Base-by-base conservation (phyloP, 148 eudicot species). In the Vaccinium corymbosum region DNA sequence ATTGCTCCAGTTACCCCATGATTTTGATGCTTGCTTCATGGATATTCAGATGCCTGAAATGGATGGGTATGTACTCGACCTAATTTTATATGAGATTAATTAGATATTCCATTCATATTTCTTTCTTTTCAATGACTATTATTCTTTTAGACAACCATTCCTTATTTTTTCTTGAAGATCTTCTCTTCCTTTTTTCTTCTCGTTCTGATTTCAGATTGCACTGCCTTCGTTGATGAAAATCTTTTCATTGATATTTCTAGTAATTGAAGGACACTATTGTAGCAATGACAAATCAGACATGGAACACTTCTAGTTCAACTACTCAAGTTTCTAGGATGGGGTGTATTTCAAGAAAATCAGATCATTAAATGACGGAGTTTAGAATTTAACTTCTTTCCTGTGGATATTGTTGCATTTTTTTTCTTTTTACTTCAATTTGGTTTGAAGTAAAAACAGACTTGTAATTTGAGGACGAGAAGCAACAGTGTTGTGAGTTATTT, bases 31-130 rank as follows among this genome's bases (percentile, higher is more conserved):
- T 8, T 93, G 95, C 87, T 93, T 93, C 85, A 93, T 93, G 95
- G 95, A 93, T 81, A 93, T 93, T 85, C 95, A 93, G 81, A 93
- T 93, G 95, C 95, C 95, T 16, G 95, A 93, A 88, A 93, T 93
- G 95, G 95, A 93, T 51, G 95, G 95, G 95, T 93, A 88, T 29
- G 89, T 87, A 14, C 48, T 7, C 19, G 62, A 42, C 4, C 76
- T 62, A 20, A 73, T 80, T 7, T 75, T 48, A 32, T 6, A 27
- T 27, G 17, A 6, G 13, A 7, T 61, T 35, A 32, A 32, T 38
- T 35, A 62, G 48, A 27, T 61, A 62, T 27, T 76, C 4, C 38
- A 13, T 71, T 78, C 20, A 0, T 29, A 12, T 27, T 68, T 68
- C 2, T 27, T 68, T 29, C 73, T 27, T 27, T 66, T 27, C 6